Percentiles rank a stretch among this genome's conserved stretches.
phyloP scores from a whole-genome alignment of 2,329 filamentous ascomycete species.

The Claviceps capensis region DNA sequence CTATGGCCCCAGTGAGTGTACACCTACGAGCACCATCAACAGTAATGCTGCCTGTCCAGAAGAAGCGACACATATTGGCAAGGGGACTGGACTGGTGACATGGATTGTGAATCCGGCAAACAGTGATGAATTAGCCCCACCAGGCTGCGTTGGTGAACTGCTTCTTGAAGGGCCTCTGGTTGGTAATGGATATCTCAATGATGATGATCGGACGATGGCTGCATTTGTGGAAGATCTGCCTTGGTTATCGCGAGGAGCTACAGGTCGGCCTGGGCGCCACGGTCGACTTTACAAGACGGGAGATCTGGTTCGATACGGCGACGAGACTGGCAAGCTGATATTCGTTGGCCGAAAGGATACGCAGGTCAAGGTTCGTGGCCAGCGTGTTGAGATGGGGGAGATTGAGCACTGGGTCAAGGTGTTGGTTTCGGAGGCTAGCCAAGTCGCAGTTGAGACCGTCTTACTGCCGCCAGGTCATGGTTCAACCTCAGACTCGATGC shows the following conservation, averaged over 20 bases:
- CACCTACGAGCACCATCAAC: slow-evolving; percentile 4
- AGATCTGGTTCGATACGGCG: slow-evolving; percentile 9
- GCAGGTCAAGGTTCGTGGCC: slow-evolving; percentile 14
- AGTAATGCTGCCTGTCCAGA: too few species aligned
- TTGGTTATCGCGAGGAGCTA: neutral
- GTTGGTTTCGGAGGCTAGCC: neutral
- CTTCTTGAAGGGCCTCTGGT: slow-evolving; percentile 1
- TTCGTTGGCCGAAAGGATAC: slow-evolving; percentile 13
- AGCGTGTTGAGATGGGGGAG: slow-evolving; percentile 12
- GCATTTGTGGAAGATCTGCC: neutral
- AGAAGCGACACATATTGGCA: neutral
- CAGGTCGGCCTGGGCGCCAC: neutral
- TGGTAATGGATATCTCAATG: neutral
- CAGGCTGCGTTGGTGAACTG: slow-evolving; percentile 2
- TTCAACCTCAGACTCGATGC: too few species aligned
- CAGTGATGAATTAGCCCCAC: neutral
- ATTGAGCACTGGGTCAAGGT: slow-evolving; percentile 5
- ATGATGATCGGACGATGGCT: neutral
- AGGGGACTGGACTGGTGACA: neutral
- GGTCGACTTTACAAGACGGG: slow-evolving; percentile 11
- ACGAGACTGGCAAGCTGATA: slow-evolving; percentile 11
- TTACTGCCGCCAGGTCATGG: neutral
- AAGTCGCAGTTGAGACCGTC: neutral
- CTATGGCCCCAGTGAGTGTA: slow-evolving; percentile 12
- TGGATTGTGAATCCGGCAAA: neutral